phyloP scores from a whole-genome alignment of 768 basidiomycete species.

The Mycena olivaceomarginata region DNA sequence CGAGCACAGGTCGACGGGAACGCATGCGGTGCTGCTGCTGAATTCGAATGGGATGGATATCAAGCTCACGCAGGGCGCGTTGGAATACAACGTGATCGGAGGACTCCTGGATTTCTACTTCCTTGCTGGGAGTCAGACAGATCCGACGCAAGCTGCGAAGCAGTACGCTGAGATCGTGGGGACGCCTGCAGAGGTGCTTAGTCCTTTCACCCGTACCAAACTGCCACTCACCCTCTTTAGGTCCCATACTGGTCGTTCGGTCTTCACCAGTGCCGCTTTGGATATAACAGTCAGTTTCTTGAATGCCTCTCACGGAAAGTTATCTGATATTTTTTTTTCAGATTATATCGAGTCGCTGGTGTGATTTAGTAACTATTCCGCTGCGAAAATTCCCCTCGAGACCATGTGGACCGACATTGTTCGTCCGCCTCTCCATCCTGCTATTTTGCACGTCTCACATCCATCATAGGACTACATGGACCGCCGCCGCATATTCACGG shows the following conservation, averaged over 20 bases:
- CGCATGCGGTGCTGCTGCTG: conserved; percentile 82
- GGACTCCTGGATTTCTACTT: conserved; percentile 89
- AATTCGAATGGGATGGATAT: conserved; percentile 88
- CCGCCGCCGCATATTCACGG: conserved; percentile 79
- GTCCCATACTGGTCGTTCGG: conserved; percentile 82
- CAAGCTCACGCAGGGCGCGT: conserved; percentile 72
- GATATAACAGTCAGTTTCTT: conserved; percentile 70
- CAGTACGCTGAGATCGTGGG: conserved; percentile 85
- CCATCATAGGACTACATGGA: conserved; percentile 77
- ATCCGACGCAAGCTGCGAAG: conserved; percentile 74
- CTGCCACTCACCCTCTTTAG: too few species aligned
- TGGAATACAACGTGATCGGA: conserved; percentile 88
- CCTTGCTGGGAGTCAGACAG: conserved; percentile 77
- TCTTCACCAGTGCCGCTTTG: conserved; percentile 84
- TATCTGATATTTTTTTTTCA: conserved; percentile 44
- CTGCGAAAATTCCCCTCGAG: conserved; percentile 79
- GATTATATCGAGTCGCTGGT: conserved; percentile 78
- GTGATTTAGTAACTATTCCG: conserved; percentile 79
- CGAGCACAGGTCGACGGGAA: conserved; percentile 79
- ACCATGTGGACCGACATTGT: conserved; percentile 90
- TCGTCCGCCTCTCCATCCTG: conserved; percentile 22
- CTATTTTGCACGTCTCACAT: background rate
- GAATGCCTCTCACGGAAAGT: background rate
- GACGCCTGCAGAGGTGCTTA: conserved; percentile 77
- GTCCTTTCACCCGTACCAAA: too few species aligned